A percentile compares a stretch with the other conserved stretches of the same genome.
phyloP scores from a whole-genome alignment of 129 eudicot species.

The Cynara cardunculus region DNA sequence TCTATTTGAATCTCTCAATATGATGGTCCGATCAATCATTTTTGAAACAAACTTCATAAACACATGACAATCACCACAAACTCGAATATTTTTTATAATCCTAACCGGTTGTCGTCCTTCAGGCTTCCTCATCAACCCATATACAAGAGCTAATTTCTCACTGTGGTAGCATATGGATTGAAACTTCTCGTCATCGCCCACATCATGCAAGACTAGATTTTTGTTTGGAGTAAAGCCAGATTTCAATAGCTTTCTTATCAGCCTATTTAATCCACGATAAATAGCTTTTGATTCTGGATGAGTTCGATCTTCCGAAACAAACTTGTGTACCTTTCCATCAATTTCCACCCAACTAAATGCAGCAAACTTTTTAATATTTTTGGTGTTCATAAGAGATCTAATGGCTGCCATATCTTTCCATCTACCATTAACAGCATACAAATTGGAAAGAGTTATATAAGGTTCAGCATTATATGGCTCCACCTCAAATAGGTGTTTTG shows the following conservation, averaged over 20 bases:
- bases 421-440: conserved; percentile 44
- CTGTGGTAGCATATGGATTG: conserved; percentile 46
- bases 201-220: conserved; percentile 45
- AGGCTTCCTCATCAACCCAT: conserved; percentile 39
- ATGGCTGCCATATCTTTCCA: conserved; percentile 50
- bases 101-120: conserved; percentile 33
- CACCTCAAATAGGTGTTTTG: conserved; percentile 34
- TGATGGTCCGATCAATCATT: conserved; percentile 29
- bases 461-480: conserved; percentile 52
- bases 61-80: conserved; percentile 48
- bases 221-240: conserved; percentile 38
- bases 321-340: conserved; percentile 40
- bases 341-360: conserved; percentile 55
- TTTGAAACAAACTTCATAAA: conserved; percentile 51
- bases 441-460: conserved; percentile 51
- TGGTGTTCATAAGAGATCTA: conserved; percentile 46
- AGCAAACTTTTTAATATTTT: conserved; percentile 42
- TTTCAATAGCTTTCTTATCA: conserved; percentile 30
- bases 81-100: conserved; percentile 45
- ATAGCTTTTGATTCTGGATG: conserved; percentile 45
- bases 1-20: conserved; percentile 51
- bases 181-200: conserved; percentile 46
- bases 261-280: conserved; percentile 27
- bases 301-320: conserved; percentile 46
- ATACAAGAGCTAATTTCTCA: conserved; percentile 48